A percentile compares a stretch with the other conserved stretches of the same genome.
Conservation (phyloP, 805 yeast genomes). For the Lipomyces lipofer region DNA sequence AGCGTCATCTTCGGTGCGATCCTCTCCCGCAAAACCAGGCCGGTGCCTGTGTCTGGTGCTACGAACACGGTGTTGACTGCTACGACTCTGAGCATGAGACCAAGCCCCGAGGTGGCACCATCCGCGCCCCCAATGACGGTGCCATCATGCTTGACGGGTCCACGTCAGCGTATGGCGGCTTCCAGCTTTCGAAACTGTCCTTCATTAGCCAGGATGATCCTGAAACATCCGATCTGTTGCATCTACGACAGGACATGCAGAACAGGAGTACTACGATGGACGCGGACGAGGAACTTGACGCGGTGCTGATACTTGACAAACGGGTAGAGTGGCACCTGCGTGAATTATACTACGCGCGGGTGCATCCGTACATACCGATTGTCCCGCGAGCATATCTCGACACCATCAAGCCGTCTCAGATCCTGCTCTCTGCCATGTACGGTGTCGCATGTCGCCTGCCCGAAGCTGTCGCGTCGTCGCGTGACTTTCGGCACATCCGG, state of each 20-base stretch:
- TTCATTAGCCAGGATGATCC: conserved; percentile 11
- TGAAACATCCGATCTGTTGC: conserved; percentile 10
- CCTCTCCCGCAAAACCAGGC: conserved; percentile 8
- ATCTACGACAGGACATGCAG: conserved; percentile 15
- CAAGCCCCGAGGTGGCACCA: conserved; percentile 9
- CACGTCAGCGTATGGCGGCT: conserved; percentile 23
- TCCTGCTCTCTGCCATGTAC: conserved; percentile 19
- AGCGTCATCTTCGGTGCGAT: conserved; percentile 17
- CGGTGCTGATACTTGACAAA: conserved; percentile 10
- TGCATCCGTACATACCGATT: conserved; percentile 23
- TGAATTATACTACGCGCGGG: conserved; percentile 15
- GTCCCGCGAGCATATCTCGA: conserved; percentile 18
- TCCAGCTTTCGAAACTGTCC: conserved; percentile 17
- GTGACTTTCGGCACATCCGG: conserved; percentile 17
- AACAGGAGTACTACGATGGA: conserved; percentile 6
- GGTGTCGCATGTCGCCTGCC: conserved; percentile 24
- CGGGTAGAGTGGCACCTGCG: conserved; percentile 12
- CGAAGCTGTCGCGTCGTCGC: conserved; percentile 13
- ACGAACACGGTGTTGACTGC: conserved; percentile 20
- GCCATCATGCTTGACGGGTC: conserved; percentile 17
- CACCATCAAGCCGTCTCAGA: conserved; percentile 7
- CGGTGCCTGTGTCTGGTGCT: conserved; percentile 22
- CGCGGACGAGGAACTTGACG: conserved; percentile 16
- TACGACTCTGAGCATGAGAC: conserved; percentile 15
- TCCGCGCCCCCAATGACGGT: conserved; percentile 7